Percentiles rank a stretch among this genome's conserved stretches.
These are phyloP conservation scores for Vitis amurensis DNA, from an alignment of 164 flowering plant species.

Conservation along the genomic window DNA sequence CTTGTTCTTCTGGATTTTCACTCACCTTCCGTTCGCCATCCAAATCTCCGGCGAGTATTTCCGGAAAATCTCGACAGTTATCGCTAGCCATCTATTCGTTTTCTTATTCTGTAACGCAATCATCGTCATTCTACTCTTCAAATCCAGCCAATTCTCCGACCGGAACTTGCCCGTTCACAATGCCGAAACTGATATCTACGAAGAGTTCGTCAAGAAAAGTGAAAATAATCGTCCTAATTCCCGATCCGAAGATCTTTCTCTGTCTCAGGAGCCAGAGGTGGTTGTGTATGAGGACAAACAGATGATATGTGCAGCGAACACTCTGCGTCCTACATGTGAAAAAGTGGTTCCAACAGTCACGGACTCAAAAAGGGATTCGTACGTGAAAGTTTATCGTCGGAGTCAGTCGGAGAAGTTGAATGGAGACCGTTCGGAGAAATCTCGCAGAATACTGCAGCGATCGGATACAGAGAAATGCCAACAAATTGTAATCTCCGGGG, in stretches of 20 bases:
- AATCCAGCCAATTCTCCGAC: conserved; percentile 28
- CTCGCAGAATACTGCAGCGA: conserved; percentile 30
- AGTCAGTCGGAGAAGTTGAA: conserved; percentile 43
- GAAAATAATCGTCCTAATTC: conserved; percentile 3
- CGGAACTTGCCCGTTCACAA: background rate
- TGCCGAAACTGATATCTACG: conserved; percentile 21
- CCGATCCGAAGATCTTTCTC: background rate
- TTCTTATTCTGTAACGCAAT: conserved; percentile 50
- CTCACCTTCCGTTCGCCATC: conserved; percentile 42
- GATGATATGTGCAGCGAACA: conserved; percentile 28
- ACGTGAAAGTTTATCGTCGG: conserved; percentile 19
- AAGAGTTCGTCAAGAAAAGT: conserved; percentile 18
- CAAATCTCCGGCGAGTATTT: conserved; percentile 36
- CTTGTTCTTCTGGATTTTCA: conserved; percentile 43
- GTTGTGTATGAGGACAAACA: conserved; percentile 44
- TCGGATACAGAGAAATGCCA: conserved; percentile 51
- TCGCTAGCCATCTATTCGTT: conserved; percentile 45
- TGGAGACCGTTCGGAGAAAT: conserved; percentile 6
- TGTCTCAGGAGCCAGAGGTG: conserved; percentile 14
- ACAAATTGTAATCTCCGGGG: background rate
- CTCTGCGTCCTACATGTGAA: background rate
- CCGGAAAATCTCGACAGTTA: conserved; percentile 26
- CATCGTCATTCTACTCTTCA: conserved; percentile 38
- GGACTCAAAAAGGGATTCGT: conserved; percentile 3
- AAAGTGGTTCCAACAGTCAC: background rate